A percentile compares a stretch with the other conserved stretches of the same genome.
These are phyloP conservation scores for Botrytis aclada DNA, from an alignment of 2,329 filamentous ascomycete species.

Conservation along the genomic window DNA sequence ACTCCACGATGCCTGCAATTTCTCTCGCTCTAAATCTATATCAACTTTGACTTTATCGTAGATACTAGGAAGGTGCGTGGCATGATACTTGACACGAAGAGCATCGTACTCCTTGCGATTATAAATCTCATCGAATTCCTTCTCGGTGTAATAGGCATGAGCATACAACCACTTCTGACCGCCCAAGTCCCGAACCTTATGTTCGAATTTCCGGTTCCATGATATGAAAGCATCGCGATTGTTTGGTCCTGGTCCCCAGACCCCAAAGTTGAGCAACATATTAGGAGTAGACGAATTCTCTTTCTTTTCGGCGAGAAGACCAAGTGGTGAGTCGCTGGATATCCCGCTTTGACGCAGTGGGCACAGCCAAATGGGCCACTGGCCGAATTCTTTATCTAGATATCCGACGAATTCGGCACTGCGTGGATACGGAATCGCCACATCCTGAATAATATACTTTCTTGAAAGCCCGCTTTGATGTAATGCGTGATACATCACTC, in stretches of 20 bases:
- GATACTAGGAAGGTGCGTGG: conserved; percentile 62
- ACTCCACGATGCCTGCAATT: neutral
- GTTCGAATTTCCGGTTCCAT: conserved; percentile 69
- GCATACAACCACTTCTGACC: conserved; percentile 87
- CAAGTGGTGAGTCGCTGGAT: conserved; percentile 25
- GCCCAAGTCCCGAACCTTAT: conserved; percentile 63
- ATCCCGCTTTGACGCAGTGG: conserved; percentile 42
- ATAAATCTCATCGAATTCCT: conserved; percentile 66
- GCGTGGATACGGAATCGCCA: conserved; percentile 52
- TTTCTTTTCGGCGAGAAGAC: conserved; percentile 22
- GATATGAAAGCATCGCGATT: conserved; percentile 55
- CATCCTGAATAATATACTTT: conserved; percentile 60
- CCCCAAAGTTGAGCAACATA: conserved; percentile 60
- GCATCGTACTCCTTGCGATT: conserved; percentile 56
- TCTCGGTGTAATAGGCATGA: conserved; percentile 73
- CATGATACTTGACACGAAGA: conserved; percentile 61
- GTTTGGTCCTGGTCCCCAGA: conserved; percentile 74
- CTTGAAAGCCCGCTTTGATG: conserved; percentile 54
- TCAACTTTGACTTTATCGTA: conserved; percentile 67
- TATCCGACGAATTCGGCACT: conserved; percentile 50
- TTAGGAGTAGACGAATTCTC: conserved; percentile 38
- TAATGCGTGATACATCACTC: conserved; percentile 59
- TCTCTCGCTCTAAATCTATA: conserved; percentile 39
- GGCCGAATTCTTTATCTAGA: conserved; percentile 41
- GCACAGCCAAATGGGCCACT: conserved; percentile 52